Evolutionary conservation across 805 yeast genomes (phyloP), one percentile per base, ranked within the genome.

Genomic region (Candida rishiriensis): DNA sequence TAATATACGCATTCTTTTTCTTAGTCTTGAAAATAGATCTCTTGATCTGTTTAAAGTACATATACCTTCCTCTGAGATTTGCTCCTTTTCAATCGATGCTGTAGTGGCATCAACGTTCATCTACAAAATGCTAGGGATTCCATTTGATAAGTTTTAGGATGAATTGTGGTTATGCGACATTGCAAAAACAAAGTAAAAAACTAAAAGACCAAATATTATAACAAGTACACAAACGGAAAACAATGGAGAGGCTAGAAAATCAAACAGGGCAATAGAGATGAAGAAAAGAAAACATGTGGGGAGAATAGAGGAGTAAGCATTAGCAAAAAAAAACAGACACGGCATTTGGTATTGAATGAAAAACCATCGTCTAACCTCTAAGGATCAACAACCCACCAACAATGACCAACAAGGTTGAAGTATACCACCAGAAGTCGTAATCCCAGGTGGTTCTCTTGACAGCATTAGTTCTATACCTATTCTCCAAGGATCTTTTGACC

Each of bases 381-480:
- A 53, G 51, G 38, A 61, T 53, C 45, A 63, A 37, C 29, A 54
- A 38, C 35, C 59, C 61, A 42, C 71, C 71, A 35, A 57, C 51
- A 32, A 54, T 53, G 45, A 64, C 55, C 45, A 67, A 56, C 0
- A 68, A 76, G n/a, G 72, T 70, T 4, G 80, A 72, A 14, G 64
- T 46, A 73, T 80, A 81, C 85, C 85, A 80, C 69, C 75, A 70
- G 34, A 63, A 56, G 46, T 78, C 78, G 50, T 66, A 71, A 49
- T 78, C 72, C 18, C 63, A 50, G 3, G 51, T 47, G 10, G 58
- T 44, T 37, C 53, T 63, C 52, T 68, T 72, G 15, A 76, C 74
- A 1, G 96, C 97, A 46, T 75, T 83, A 2, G 96, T 88, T 64
- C 81, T 80, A 56, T 77, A 79, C 64, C 80, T 80, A 70, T 89